Conservation (phyloP, 1,139 yeast species). For the Lizanozyma gosingica region DNA sequence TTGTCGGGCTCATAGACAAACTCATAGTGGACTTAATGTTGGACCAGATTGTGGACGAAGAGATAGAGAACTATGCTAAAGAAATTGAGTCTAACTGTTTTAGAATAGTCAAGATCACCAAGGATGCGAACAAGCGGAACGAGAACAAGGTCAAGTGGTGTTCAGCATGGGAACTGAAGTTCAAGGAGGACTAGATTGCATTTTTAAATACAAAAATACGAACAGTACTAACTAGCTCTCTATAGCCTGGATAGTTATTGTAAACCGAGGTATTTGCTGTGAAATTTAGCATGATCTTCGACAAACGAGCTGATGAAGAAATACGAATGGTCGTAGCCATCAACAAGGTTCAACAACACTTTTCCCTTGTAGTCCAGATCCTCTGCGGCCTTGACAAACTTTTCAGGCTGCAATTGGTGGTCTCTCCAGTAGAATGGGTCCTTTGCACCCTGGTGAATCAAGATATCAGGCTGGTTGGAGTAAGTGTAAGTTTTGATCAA, state of each 20-base stretch:
- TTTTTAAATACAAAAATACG: background rate
- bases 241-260: slow-evolving; percentile 2
- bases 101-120: slow-evolving; percentile 26
- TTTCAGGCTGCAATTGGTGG: slow-evolving; percentile 69
- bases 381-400: slow-evolving; percentile 56
- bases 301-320: slow-evolving; percentile 77
- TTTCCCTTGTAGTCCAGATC: slow-evolving; percentile 52
- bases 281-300: slow-evolving; percentile 78
- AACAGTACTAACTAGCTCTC: background rate
- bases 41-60: slow-evolving; percentile 27
- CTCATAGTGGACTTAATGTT: slow-evolving; percentile 42
- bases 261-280: slow-evolving; percentile 69
- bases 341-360: slow-evolving; percentile 55
- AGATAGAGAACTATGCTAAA: slow-evolving; percentile 16
- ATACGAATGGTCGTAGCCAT: slow-evolving; percentile 88
- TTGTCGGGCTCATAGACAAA: slow-evolving; percentile 34
- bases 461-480: slow-evolving; percentile 46
- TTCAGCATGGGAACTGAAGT: slow-evolving; percentile 40
- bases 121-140: slow-evolving; percentile 26
- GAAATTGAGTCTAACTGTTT: slow-evolving; percentile 20
- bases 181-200: slow-evolving; percentile 8
- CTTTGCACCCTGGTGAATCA: slow-evolving; percentile 75
- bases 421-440: slow-evolving; percentile 64
- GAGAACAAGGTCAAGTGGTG: slow-evolving; percentile 43
- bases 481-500: slow-evolving; percentile 49